phyloP scores from a whole-genome alignment of 768 basidiomycete species.

The Amanita molliuscula region DNA sequence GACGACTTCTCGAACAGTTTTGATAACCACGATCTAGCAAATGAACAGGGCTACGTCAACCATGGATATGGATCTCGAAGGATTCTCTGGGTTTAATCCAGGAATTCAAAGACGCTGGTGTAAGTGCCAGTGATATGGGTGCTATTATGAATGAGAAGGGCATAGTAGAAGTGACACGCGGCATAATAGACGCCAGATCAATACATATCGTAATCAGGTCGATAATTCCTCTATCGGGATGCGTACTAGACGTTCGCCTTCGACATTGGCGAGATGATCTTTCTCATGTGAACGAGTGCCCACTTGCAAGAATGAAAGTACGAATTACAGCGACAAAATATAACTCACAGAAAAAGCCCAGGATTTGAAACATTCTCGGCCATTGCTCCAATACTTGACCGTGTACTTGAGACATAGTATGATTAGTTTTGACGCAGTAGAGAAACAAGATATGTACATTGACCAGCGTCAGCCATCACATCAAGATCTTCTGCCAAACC shows the following conservation, averaged over 20 bases:
- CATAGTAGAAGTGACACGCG: slow-evolving; percentile 33
- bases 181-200: slow-evolving; percentile 32
- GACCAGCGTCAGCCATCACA: slow-evolving; percentile 68
- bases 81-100: slow-evolving; percentile 28
- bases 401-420: slow-evolving; percentile 30
- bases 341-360: slow-evolving; percentile 55
- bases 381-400: slow-evolving; percentile 73
- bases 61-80: slow-evolving; percentile 37
- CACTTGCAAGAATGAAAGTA: background rate
- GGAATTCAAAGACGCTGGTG: slow-evolving; percentile 27
- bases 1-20: too few species aligned
- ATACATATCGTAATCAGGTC: too few species aligned
- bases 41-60: too few species aligned
- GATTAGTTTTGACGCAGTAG: background rate
- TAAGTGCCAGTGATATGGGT: slow-evolving; percentile 33
- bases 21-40: too few species aligned
- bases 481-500: slow-evolving; percentile 63
- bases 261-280: slow-evolving; percentile 4
- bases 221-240: slow-evolving; percentile 59
- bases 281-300: background rate
- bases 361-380: slow-evolving; percentile 76
- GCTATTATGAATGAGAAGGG: slow-evolving; percentile 33
- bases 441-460: slow-evolving; percentile 29
- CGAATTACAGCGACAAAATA: background rate
- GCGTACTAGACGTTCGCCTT: slow-evolving; percentile 62